Evolutionary conservation across 2,329 filamentous ascomycete species (phyloP).

Genomic region (Alternaria solani): DNA sequence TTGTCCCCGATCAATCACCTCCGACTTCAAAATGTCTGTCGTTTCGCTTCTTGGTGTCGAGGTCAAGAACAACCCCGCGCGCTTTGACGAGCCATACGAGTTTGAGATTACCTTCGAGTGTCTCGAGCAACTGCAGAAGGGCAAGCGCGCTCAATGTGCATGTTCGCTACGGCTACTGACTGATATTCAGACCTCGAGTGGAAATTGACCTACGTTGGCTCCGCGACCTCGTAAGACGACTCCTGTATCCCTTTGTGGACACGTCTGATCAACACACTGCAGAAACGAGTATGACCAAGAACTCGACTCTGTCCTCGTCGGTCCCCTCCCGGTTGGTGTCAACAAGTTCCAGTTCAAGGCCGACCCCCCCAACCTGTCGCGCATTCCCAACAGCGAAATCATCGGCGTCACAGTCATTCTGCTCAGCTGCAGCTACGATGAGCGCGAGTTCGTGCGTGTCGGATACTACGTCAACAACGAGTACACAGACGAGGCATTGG

Average conservation of each 20-base stretch:
- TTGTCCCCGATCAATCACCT: conserved; percentile 8
- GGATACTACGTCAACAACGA: conserved; percentile 99
- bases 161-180: conserved; percentile 22
- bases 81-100: conserved; percentile 90
- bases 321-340: conserved; percentile 94
- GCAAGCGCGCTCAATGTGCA: conserved; percentile 55
- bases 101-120: conserved; percentile 99
- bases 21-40: conserved; percentile 77
- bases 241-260: conserved; percentile 2
- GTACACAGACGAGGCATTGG: conserved; percentile 91
- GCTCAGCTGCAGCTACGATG: conserved; percentile 94
- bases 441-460: conserved; percentile 94
- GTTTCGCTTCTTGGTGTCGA: conserved; percentile 95
- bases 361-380: conserved; percentile 85
- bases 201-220: conserved; percentile 99
- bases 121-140: conserved; percentile 91
- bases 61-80: conserved; percentile 95
- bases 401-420: conserved; percentile 97
- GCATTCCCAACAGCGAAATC: conserved; percentile 94
- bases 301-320: conserved; percentile 94
- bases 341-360: conserved; percentile 99
- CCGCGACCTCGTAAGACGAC: conserved; percentile 84
- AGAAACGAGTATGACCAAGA: conserved; percentile 98
- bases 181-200: conserved; percentile 83
- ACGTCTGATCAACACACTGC: conserved; percentile 16